Evolutionary conservation across 2,329 filamentous ascomycete species (phyloP).

Genomic region (Talaromyces sp.): DNA sequence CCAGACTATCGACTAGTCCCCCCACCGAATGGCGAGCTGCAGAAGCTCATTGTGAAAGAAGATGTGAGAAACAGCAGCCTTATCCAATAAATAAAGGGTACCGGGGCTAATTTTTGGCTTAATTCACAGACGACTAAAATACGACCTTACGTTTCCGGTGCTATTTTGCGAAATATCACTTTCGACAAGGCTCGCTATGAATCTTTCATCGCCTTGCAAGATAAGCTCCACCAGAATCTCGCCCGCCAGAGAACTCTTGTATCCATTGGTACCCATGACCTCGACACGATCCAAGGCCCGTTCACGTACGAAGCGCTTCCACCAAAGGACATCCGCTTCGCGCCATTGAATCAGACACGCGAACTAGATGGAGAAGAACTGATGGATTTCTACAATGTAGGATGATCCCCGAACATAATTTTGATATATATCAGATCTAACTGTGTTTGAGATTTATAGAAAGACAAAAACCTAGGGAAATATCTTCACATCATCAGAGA

Average conservation of each 20-base stretch:
- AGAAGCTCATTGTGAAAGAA: conserved; percentile 75
- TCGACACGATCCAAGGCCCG: conserved; percentile 87
- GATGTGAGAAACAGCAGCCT: conserved; percentile 40
- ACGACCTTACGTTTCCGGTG: conserved; percentile 81
- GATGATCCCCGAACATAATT: conserved; percentile 9
- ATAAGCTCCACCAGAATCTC: conserved; percentile 96
- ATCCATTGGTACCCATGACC: conserved; percentile 95
- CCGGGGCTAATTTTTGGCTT: background rate
- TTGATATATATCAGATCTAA: background rate
- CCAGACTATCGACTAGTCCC: conserved; percentile 76
- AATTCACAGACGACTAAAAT: conserved; percentile 62
- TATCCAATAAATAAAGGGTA: background rate
- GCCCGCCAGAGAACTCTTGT: conserved; percentile 89
- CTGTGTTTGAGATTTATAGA: conserved; percentile 41
- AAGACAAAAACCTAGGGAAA: conserved; percentile 83
- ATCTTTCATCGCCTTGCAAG: conserved; percentile 95
- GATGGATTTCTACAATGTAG: conserved; percentile 83
- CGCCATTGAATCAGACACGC: conserved; percentile 84
- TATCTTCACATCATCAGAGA: conserved; percentile 94
- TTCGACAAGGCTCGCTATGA: conserved; percentile 91
- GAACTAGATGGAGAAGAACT: conserved; percentile 82
- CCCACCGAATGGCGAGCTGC: conserved; percentile 67
- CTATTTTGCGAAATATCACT: conserved; percentile 82
- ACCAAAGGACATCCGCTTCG: conserved; percentile 89
- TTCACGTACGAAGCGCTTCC: conserved; percentile 94